Base-by-base conservation (phyloP, 495 filamentous ascomycete species). In the Xylaria flabelliformis region DNA sequence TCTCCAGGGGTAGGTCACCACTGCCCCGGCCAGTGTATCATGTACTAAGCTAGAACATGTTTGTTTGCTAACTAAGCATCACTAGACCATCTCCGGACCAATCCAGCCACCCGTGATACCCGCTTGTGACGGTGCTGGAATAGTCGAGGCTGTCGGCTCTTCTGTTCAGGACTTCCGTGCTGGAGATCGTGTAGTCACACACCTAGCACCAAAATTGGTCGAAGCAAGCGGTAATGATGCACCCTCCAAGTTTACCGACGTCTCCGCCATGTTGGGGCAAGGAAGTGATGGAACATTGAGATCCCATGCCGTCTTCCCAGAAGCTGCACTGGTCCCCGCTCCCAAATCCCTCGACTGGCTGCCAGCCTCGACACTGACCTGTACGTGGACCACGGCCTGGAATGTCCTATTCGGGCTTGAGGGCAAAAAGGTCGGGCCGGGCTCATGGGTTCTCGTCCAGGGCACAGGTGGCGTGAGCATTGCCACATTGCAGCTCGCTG, bases 401-500 rank as follows among this genome's bases (percentile, higher is more conserved):
- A 85, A 82, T 67, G 83, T 79, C 8, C 42, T 72, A n/a, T 93
- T 91, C 68, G 91, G 91, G 0, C 72, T 92, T 36, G 87, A 59
- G 2, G 66, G 51, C n/a, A 41, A 84, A 74, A 69, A 72, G 34
- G 9, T 80, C 21, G 63, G 69, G 64, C 67, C 72, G 36, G 82
- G 80, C 13, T 66, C 79, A 26, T 74, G 70, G 51, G 80, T 81
- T 26, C 75, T 84, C 26, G 55, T 79, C 8, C 79, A 79, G 74
- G 81, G 82, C 2, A 84, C 82, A 2, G 82, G 82, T 0, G 82
- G 81, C 17, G 79, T 81, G 48, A 75, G 59, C 75, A 79, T 67
- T 72, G 44, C 55, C 15, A 90, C 83, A 10, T 62, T 92, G 61
- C 88, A 92, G 83, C 92, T 93, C 72, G 91, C 91, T 41, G 91